Evolutionary conservation across 176 grass and related monocot genomes (phyloP).

Genomic region (Phoenix dactylifera): DNA sequence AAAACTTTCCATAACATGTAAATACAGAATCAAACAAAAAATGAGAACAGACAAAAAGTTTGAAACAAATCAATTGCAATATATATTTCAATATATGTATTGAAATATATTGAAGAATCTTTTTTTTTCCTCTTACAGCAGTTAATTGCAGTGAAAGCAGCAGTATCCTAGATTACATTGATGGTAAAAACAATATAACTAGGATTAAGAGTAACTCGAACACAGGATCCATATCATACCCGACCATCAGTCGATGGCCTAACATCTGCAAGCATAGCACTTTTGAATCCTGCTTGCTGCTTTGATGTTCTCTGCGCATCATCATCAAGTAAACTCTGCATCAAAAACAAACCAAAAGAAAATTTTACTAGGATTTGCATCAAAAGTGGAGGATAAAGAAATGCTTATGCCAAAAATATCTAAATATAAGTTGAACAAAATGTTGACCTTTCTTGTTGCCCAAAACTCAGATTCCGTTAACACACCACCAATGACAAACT

Average conservation of each 20-base stretch:
- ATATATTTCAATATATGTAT: no score
- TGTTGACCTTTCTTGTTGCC: conserved; percentile 77
- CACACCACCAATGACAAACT: conserved; percentile 78
- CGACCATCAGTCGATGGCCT: conserved; percentile 83
- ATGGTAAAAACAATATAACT: background rate
- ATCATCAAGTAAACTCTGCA: conserved; percentile 88
- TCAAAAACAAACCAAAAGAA: conserved; percentile 14
- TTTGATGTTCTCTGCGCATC: conserved; percentile 48
- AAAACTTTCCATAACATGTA: background rate
- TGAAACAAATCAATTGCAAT: no score
- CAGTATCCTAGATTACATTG: no score
- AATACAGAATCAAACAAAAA: background rate
- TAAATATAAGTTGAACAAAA: no score
- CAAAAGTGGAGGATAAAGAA: background rate
- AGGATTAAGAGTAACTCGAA: conserved; percentile 23
- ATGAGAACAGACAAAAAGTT: background rate
- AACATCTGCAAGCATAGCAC: conserved; percentile 86
- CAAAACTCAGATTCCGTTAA: conserved; percentile 94
- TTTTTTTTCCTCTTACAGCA: no score
- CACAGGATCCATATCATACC: conserved; percentile 42
- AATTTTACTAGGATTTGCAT: conserved; percentile 6
- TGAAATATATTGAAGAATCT: no score
- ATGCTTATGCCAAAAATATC: no score
- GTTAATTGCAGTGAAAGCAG: no score
- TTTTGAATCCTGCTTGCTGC: conserved; percentile 83